These are phyloP conservation scores for Melastoma malabathricum DNA, from an alignment of 345 rosid genomes.

Conservation along the genomic window DNA sequence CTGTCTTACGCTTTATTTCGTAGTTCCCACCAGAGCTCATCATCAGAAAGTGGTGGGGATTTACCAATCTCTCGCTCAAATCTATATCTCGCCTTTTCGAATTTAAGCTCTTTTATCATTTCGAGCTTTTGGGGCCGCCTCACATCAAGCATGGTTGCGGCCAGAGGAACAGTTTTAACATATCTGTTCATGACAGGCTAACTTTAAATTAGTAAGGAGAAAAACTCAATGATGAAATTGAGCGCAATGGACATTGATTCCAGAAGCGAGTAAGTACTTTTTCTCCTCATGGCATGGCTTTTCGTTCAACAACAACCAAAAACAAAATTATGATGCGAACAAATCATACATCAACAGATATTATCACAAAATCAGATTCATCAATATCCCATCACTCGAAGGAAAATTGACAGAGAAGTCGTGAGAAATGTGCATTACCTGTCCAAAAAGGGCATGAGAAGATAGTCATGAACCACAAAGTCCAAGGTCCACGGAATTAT, in stretches of 20 bases:
- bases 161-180: conserved; percentile 91
- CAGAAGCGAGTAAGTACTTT: neutral
- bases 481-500: conserved; percentile 79
- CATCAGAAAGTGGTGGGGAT: conserved; percentile 92
- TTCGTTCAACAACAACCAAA: no score
- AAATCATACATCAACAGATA: neutral
- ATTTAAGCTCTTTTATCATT: conserved; percentile 63
- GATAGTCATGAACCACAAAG: conserved; percentile 79
- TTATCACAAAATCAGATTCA: no score
- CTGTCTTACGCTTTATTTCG: conserved; percentile 75
- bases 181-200: conserved; percentile 30
- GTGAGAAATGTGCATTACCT: conserved; percentile 30
- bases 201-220: neutral
- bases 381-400: no score
- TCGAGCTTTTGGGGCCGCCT: conserved; percentile 72
- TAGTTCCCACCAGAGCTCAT: conserved; percentile 80
- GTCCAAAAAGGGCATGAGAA: conserved; percentile 90
- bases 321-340: no score
- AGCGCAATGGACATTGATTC: neutral
- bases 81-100: conserved; percentile 58
- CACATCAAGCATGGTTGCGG: conserved; percentile 74
- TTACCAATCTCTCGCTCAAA: conserved; percentile 91
- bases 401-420: neutral
- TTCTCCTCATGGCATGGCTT: no score
- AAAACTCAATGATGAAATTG: neutral